Evolutionary conservation across 768 basidiomycete species (phyloP).

Genomic region (Mycena belliarum): DNA sequence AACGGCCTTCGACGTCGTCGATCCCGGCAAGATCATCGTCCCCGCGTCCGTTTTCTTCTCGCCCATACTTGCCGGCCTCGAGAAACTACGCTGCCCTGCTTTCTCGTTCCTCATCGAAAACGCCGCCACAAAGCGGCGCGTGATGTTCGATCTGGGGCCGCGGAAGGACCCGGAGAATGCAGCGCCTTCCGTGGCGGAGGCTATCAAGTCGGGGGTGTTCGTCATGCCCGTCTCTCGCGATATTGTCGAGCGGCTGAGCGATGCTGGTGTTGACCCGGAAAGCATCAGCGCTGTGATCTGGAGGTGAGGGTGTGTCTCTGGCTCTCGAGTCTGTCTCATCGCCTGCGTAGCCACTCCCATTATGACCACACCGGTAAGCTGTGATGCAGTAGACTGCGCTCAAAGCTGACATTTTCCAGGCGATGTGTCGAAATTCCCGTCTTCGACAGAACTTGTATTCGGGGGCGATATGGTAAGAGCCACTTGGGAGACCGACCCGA

Average conservation of each 20-base stretch:
- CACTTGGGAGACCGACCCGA: constrained; percentile 4
- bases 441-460: constrained; percentile 20
- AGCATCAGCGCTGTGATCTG: constrained; percentile 24
- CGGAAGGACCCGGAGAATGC: constrained; percentile 21
- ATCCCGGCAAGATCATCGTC: neutral
- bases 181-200: constrained; percentile 7
- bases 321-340: neutral
- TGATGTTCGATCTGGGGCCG: constrained; percentile 25
- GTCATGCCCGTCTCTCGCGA: constrained; percentile 14
- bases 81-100: constrained; percentile 6
- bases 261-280: constrained; percentile 11
- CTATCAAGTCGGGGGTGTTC: neutral
- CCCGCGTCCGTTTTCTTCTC: constrained; percentile 14
- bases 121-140: constrained; percentile 1
- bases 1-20: constrained; percentile 13
- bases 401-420: neutral
- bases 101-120: constrained; percentile 22
- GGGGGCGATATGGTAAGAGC: constrained; percentile 10
- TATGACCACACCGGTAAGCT: constrained; percentile 24
- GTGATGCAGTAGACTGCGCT: neutral
- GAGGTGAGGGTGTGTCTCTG: constrained; percentile 13
- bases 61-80: constrained; percentile 15
- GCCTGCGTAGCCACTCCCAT: constrained; percentile 18
- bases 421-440: constrained; percentile 24
- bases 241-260: constrained; percentile 17